Conservation (phyloP, 805 yeast species). For the Tetrapisispora arboricola region DNA sequence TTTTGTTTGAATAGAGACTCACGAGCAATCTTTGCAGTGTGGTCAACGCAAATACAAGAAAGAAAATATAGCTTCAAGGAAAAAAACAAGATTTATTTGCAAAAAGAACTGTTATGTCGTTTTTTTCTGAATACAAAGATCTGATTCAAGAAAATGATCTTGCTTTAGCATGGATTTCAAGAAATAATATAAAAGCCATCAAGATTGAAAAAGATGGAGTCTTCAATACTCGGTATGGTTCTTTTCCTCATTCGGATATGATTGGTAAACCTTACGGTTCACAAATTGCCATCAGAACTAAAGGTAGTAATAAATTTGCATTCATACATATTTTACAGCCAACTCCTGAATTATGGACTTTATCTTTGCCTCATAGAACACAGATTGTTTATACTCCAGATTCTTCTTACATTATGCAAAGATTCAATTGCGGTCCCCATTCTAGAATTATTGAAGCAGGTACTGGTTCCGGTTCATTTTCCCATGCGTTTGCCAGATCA, state of each 20-base stretch:
- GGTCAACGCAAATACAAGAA: too few species aligned
- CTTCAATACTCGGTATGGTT: constrained; percentile 81
- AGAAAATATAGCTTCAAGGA: too few species aligned
- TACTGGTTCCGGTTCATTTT: constrained; percentile 93
- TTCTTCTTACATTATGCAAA: constrained; percentile 78
- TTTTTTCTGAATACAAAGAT: constrained; percentile 50
- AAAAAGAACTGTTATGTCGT: constrained; percentile 3
- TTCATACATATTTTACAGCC: constrained; percentile 85
- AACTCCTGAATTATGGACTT: constrained; percentile 91
- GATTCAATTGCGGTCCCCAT: constrained; percentile 65
- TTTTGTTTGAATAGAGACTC: too few species aligned
- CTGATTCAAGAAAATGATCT: constrained; percentile 77
- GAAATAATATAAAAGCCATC: constrained; percentile 72
- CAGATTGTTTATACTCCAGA: constrained; percentile 97
- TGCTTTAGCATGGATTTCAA: constrained; percentile 74
- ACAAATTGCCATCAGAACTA: constrained; percentile 62
- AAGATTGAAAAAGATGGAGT: constrained; percentile 46
- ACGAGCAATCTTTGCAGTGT: too few species aligned
- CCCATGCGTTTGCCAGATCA: constrained; percentile 84
- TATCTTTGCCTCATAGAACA: constrained; percentile 93
- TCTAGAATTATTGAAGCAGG: constrained; percentile 90
- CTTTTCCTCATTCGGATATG: constrained; percentile 76
- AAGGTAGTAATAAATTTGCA: constrained; percentile 49
- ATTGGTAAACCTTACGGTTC: constrained; percentile 75
- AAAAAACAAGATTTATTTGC: too few species aligned